Conservation (phyloP, 805 yeast species). For the Metschnikowia cerradonensis region DNA sequence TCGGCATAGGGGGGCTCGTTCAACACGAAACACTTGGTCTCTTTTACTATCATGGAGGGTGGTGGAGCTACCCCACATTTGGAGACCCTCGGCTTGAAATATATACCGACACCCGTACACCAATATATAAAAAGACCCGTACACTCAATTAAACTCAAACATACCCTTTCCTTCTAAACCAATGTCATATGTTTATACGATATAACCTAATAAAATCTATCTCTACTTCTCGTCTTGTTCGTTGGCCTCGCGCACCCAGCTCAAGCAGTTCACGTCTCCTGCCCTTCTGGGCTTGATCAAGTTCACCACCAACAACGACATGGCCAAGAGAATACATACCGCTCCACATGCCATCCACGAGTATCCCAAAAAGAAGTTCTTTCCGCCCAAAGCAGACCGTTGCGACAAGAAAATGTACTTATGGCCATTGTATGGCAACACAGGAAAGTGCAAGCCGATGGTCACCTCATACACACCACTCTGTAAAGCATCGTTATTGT, state of each 20-base stretch:
- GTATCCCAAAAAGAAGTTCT: conserved; percentile 67
- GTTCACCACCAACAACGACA: conserved; percentile 51
- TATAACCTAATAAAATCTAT: not conserved
- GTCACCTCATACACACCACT: conserved; percentile 61
- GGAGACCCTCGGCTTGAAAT: not conserved
- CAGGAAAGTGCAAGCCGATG: conserved; percentile 79
- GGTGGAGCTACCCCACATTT: not conserved
- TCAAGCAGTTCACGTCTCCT: conserved; percentile 66
- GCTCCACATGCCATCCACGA: conserved; percentile 76
- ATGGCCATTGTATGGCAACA: conserved; percentile 59
- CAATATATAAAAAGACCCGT: not conserved
- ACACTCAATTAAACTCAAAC: not conserved
- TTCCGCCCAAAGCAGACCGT: conserved; percentile 72
- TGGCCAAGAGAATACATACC: conserved; percentile 55
- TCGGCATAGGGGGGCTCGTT: conserved; percentile 4
- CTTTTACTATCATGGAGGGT: not conserved
- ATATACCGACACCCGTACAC: not conserved
- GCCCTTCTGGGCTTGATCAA: conserved; percentile 62
- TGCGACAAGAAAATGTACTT: conserved; percentile 67
- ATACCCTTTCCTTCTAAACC: too few relatives aligned
- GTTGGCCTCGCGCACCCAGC: conserved; percentile 58
- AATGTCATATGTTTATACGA: not conserved
- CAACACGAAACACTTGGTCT: conserved; percentile 2
- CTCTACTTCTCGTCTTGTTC: conserved; percentile 12
- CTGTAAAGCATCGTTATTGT: conserved; percentile 49